A percentile compares a stretch with the other conserved stretches of the same genome.
These are phyloP conservation scores for Colletotrichum spaethianum DNA, from an alignment of 2,329 filamentous ascomycete species.

Conservation along the genomic window DNA sequence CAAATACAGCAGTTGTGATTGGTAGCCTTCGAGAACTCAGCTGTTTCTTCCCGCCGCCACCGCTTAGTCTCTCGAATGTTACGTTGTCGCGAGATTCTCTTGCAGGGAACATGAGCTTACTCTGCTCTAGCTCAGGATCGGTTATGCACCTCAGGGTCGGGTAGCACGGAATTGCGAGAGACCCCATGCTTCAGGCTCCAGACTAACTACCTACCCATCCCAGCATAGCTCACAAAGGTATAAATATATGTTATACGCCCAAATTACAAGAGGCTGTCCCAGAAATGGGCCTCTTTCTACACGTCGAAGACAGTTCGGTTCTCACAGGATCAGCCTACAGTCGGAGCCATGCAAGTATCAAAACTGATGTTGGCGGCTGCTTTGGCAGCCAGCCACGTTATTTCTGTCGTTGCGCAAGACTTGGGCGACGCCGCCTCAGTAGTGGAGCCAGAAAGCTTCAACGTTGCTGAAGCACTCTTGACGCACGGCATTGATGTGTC, in stretches of 20 bases:
- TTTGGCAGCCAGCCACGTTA: neutral
- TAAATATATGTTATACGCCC: neutral
- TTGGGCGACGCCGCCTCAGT: neutral
- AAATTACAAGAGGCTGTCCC: fast-evolving
- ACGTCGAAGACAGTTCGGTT: neutral
- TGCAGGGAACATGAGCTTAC: neutral
- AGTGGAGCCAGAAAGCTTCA: slow-evolving; percentile 36
- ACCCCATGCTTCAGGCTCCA: no score
- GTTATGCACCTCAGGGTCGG: neutral
- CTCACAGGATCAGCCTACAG: no score
- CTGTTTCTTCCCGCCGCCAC: neutral
- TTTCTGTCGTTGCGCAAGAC: slow-evolving; percentile 1
- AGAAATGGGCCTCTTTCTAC: neutral
- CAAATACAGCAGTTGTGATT: neutral
- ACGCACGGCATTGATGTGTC: slow-evolving; percentile 39
- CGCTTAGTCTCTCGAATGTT: neutral
- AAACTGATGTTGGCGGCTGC: neutral
- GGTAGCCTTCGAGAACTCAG: neutral
- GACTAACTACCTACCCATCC: no score
- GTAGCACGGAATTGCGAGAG: neutral
- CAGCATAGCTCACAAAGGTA: neutral
- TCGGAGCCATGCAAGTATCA: neutral
- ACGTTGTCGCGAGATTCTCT: neutral
- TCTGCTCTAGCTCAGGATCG: neutral
- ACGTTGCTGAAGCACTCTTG: slow-evolving; percentile 39